Evolutionary conservation across 1,284 basidiomycete genomes (phyloP).

Genomic region (Heterobasidion parviporum): DNA sequence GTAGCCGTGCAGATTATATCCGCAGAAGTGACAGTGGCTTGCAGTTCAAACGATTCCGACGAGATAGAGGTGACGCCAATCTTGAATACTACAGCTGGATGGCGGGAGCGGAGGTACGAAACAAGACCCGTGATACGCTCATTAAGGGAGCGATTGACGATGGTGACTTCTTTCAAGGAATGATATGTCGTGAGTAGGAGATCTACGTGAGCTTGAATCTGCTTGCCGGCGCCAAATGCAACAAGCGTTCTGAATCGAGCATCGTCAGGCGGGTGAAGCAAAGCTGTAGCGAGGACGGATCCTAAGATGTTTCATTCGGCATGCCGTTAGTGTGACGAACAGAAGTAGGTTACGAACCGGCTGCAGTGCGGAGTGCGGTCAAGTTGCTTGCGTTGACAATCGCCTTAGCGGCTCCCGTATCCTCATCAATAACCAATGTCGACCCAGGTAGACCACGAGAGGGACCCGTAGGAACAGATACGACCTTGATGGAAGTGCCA

Average conservation of each 20-base stretch:
- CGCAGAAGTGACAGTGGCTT: conserved; percentile 28
- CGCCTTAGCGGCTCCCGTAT: conserved; percentile 56
- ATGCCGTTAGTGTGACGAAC: background rate
- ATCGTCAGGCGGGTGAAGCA: conserved; percentile 32
- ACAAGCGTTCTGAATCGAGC: conserved; percentile 39
- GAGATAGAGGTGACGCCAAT: conserved; percentile 7
- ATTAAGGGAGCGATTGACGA: conserved; percentile 60
- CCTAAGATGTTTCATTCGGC: conserved; percentile 30
- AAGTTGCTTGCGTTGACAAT: conserved; percentile 70
- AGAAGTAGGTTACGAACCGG: conserved; percentile 38
- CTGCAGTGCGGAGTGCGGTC: conserved; percentile 76
- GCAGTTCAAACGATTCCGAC: conserved; percentile 7
- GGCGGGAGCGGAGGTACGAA: conserved; percentile 27
- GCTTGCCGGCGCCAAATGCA: conserved; percentile 71
- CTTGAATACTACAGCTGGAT: conserved; percentile 30
- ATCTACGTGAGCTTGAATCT: conserved; percentile 57
- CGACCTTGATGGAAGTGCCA: conserved; percentile 63
- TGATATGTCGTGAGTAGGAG: conserved; percentile 55
- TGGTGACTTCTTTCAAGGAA: conserved; percentile 43
- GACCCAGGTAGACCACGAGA: conserved; percentile 64
- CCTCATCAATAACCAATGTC: conserved; percentile 70
- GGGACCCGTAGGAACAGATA: conserved; percentile 48
- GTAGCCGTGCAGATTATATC: conserved; percentile 73
- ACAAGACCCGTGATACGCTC: conserved; percentile 38
- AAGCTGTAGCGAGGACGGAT: conserved; percentile 59